A percentile compares a stretch with the other conserved stretches of the same genome.
Evolutionary conservation across 176 grass and related monocot species (phyloP).

Genomic region (Aegilops tauschii): DNA sequence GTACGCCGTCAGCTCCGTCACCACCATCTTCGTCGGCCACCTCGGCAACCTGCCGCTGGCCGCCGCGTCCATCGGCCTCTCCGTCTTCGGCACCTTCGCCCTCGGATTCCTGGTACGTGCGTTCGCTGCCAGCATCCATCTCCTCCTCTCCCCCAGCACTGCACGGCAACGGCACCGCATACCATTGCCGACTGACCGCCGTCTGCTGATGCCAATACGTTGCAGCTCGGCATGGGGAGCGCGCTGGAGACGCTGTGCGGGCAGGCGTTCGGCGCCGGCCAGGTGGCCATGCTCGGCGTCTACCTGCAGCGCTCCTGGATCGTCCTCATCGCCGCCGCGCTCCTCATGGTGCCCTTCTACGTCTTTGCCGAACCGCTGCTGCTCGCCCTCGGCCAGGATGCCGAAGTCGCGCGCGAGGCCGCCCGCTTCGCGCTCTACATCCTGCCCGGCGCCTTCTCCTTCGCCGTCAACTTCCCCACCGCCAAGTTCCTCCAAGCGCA

Average conservation of each 20-base stretch:
- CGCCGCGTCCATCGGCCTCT: not conserved
- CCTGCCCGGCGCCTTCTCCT: constrained; percentile 33
- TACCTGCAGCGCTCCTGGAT: constrained; percentile 77
- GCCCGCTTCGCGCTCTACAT: constrained; percentile 44
- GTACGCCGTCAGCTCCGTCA: constrained; percentile 42
- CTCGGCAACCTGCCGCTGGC: not conserved
- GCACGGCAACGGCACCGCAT: no score
- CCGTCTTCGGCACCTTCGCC: not conserved
- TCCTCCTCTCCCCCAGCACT: not conserved
- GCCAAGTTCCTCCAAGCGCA: constrained; percentile 71
- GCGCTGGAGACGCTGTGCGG: constrained; percentile 89
- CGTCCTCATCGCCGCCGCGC: constrained; percentile 25
- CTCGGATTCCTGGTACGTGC: constrained; percentile 40
- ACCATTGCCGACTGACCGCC: not conserved
- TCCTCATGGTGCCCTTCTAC: constrained; percentile 41
- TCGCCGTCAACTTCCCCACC: constrained; percentile 59
- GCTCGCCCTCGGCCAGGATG: constrained; percentile 44
- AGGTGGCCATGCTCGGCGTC: constrained; percentile 62
- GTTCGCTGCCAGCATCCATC: not conserved
- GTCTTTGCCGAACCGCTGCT: constrained; percentile 48
- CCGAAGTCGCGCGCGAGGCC: constrained; percentile 34
- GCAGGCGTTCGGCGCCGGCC: constrained; percentile 65
- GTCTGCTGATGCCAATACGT: no score
- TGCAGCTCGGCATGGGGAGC: constrained; percentile 74
- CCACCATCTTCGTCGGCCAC: not conserved